A percentile compares a stretch with the other conserved stretches of the same genome.
Conservation (phyloP, 192 early-diverging fungal genomes). For the Obelidium mucronatum region DNA sequence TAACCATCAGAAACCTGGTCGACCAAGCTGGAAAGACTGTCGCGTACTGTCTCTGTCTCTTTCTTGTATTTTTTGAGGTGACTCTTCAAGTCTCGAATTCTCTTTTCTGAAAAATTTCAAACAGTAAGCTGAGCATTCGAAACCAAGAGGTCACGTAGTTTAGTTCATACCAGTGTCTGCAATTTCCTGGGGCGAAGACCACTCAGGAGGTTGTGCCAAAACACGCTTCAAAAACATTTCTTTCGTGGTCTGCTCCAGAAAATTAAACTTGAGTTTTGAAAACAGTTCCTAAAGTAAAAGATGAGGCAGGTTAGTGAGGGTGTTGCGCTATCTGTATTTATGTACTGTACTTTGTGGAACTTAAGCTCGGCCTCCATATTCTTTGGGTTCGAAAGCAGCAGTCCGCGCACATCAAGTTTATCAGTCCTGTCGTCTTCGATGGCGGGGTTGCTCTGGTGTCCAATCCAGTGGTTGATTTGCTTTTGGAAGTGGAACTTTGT, state of each 20-base stretch:
- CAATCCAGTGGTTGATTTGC: conserved; percentile 34
- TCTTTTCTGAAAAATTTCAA: background rate
- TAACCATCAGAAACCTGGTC: conserved; percentile 27
- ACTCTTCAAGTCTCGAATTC: conserved; percentile 16
- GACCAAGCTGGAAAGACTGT: conserved; percentile 5
- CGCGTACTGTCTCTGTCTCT: conserved; percentile 19
- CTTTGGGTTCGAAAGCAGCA: conserved; percentile 47
- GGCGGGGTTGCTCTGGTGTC: background rate
- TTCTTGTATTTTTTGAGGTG: conserved; percentile 23
- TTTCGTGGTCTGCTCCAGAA: conserved; percentile 62
- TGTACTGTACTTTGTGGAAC: conserved; percentile 46
- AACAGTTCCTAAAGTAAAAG: conserved; percentile 53
- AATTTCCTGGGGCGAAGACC: conserved; percentile 43
- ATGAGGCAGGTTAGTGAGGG: background rate
- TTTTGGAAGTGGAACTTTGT: conserved; percentile 29
- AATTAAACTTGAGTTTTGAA: conserved; percentile 62
- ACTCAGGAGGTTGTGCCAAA: conserved; percentile 48
- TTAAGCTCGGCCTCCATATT: conserved; percentile 51
- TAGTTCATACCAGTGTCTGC: conserved; percentile 21
- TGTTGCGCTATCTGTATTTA: background rate
- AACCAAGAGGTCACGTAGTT: background rate
- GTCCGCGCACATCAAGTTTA: conserved; percentile 45
- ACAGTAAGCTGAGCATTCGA: background rate
- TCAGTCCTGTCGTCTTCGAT: conserved; percentile 46
- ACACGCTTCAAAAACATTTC: conserved; percentile 56